Evolutionary conservation across 495 filamentous ascomycete genomes (phyloP).

Genomic region (Neurospora pannonica): DNA sequence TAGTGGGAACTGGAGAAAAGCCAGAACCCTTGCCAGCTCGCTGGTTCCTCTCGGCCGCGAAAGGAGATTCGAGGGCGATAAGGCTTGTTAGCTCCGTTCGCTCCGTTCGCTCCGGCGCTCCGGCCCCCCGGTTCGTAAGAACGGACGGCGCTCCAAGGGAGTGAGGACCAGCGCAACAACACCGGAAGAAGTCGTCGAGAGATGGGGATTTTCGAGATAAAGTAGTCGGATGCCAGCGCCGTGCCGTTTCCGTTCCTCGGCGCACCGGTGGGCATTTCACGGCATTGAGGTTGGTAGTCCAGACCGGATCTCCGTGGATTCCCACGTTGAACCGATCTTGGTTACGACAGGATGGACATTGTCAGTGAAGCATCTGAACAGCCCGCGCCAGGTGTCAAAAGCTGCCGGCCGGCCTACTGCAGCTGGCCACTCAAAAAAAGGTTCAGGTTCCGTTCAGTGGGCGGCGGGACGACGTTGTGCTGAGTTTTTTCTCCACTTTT

Average conservation of each 20-base stretch:
- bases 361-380: background rate
- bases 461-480: background rate
- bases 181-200: background rate
- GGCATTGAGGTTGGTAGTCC: background rate
- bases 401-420: background rate
- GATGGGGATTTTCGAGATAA: background rate
- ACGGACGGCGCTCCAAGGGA: background rate
- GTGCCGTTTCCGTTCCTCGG: background rate
- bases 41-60: conserved; percentile 14
- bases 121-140: background rate
- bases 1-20: background rate
- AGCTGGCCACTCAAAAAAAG: background rate
- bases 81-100: conserved; percentile 15
- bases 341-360: background rate
- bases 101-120: background rate
- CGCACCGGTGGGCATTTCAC: background rate
- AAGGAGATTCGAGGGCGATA: conserved; percentile 32
- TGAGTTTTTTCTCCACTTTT: background rate
- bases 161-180: background rate
- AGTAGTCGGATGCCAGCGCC: background rate
- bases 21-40: background rate
- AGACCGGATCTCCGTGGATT: background rate
- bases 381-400: background rate
- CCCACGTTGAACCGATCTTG: background rate
- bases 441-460: background rate